A percentile compares a stretch with the other conserved stretches of the same genome.
Conservation (phyloP, 768 basidiomycete genomes). For the Exsudoporus frostii region DNA sequence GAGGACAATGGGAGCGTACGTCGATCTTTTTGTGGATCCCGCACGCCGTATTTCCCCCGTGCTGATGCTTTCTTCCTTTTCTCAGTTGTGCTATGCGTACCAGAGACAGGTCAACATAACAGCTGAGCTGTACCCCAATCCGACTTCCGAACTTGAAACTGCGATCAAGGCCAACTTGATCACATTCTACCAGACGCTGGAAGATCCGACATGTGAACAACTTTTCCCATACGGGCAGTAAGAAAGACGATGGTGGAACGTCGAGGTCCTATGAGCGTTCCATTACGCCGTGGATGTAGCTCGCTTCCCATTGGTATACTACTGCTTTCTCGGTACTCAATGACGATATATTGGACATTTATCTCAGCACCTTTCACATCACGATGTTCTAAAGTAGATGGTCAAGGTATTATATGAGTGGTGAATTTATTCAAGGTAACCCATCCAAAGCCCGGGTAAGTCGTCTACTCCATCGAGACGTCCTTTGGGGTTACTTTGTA, state of each 20-base stretch:
- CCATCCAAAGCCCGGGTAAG: neutral
- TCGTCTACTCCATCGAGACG: neutral
- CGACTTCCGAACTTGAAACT: conserved; percentile 14
- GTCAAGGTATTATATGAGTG: neutral
- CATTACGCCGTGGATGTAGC: neutral
- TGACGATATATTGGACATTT: neutral
- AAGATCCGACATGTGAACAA: conserved; percentile 9
- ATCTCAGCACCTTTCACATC: neutral
- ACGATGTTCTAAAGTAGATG: neutral
- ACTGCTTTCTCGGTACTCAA: neutral
- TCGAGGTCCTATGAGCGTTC: no score
- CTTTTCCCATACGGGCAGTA: conserved; percentile 18
- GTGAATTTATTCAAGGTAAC: conserved; percentile 2
- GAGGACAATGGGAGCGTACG: conserved; percentile 16
- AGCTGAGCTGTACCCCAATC: conserved; percentile 19
- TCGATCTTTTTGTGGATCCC: neutral
- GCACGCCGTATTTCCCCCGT: neutral
- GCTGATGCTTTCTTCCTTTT: neutral
- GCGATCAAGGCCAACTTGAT: conserved; percentile 24
- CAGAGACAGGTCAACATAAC: conserved; percentile 20
- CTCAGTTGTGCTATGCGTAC: conserved; percentile 19
- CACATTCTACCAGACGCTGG: conserved; percentile 13
- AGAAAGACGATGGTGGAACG: neutral
- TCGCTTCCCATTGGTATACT: neutral
- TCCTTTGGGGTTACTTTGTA: neutral